phyloP scores from a whole-genome alignment of 2,329 filamentous ascomycete species.

The Bimuria novae-zelandiae region DNA sequence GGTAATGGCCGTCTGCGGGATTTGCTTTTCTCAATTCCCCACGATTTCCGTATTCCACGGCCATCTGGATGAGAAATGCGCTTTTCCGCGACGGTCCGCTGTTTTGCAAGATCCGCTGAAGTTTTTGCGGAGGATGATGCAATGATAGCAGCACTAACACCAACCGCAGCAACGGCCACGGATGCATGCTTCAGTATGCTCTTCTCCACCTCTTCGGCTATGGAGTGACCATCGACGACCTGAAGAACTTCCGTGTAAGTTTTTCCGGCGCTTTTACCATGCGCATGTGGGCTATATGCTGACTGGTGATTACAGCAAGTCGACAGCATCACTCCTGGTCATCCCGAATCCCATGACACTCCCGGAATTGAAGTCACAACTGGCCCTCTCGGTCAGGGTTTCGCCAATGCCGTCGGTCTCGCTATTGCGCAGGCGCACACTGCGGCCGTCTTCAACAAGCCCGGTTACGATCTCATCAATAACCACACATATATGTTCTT shows the following conservation, averaged over 20 bases:
- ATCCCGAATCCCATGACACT: constrained; percentile 96
- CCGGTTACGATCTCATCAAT: constrained; percentile 85
- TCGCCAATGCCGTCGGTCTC: constrained; percentile 95
- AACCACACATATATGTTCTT: constrained; percentile 98
- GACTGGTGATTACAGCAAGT: constrained; percentile 55
- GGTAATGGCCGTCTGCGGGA: constrained; percentile 12
- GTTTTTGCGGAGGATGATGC: neutral
- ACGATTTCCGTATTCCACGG: constrained; percentile 1
- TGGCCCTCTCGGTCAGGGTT: constrained; percentile 95
- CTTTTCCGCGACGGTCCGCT: constrained; percentile 24
- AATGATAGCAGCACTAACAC: constrained; percentile 22
- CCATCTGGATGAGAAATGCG: neutral
- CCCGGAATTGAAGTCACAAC: constrained; percentile 98
- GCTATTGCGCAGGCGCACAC: constrained; percentile 95
- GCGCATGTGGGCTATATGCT: constrained; percentile 49
- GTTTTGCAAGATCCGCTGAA: constrained; percentile 2
- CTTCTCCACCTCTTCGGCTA: constrained; percentile 97
- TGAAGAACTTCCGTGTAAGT: constrained; percentile 95
- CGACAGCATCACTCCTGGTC: constrained; percentile 86
- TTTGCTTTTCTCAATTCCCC: constrained; percentile 18
- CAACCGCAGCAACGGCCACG: constrained; percentile 85
- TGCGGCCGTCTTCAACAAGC: constrained; percentile 93
- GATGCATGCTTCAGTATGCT: constrained; percentile 99
- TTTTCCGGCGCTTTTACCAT: constrained; percentile 38
- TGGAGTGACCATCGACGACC: constrained; percentile 80